Base-by-base conservation (phyloP, 768 basidiomycete genomes). In the Boletus tomentosulus region DNA sequence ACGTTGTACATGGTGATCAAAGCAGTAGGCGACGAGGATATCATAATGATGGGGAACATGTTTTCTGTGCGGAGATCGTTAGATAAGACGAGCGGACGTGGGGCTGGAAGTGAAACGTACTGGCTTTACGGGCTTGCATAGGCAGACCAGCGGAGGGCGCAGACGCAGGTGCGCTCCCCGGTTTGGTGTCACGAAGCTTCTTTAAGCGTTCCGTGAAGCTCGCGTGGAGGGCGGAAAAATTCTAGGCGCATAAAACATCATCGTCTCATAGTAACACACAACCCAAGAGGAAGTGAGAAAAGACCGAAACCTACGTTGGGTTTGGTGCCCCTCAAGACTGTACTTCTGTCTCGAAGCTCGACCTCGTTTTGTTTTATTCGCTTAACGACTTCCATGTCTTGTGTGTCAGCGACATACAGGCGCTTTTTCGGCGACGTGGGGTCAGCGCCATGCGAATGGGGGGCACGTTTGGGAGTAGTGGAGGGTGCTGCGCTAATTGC, bases 1-100 rank as follows among this genome's bases (percentile, higher is more conserved):
- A 98, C 92, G 64, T 99, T 99, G 80, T 94, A 86, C 92, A 99
- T 97, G 6, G 93, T 97, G 66, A 99, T 86, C 51, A 99, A 82
- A 3, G 93, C 86, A 2, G 96, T 98, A 0, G 94, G 94, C 16
- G 15, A 94, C 0, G 94, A 96, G 0, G 95, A 96, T 41, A 99
- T 94, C 76, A 98, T 89, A 70, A 98, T 97, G 65, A 99, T 98
- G 0, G 96, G 96, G 71, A 88, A 88, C 63, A 80, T 83, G 64
- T 84, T 84, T 58, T 81, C 86, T 90, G 68, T 7, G 16, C 25
- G 33, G 15, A 33, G 16, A 19, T n/a, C n/a, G 9, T 15, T 27
- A 31, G 15, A 16, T 24, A n/a, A n/a, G 10, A 12, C 19, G 1
- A 22, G 1, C 3, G 6, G 11, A 10, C 1, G 1, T 6, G 15